Evolutionary conservation across 345 rosid species (phyloP), one percentile per base, ranked within the genome.

Genomic region (Linum usitatissimum): DNA sequence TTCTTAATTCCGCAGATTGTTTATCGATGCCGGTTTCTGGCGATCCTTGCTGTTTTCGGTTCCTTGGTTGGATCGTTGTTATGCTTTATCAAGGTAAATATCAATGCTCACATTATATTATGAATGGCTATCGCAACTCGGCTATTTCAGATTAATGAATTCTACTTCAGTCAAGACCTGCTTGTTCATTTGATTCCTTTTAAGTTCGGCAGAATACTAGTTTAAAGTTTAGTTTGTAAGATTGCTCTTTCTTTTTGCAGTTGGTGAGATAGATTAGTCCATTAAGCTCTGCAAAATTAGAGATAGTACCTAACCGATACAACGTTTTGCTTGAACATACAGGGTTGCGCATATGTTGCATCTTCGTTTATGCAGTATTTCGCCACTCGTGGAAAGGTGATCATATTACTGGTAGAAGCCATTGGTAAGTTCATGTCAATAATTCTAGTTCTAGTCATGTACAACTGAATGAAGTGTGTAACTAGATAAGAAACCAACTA

Each of bases 401-500:
- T 91, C 61, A 54, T 81, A 28, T 71, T 83, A 78, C 77, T 88
- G 55, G 90, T 91, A 15, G 98, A 91, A 75, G 92, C 98, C 62
- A 80, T 91, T 60, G 96, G 98, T 91, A 68, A 82, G 83, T 55
- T 45, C 31, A 6, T 28, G 64, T 18, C 18, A 59, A 34, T 4
- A 5, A 34, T 34, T 34, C 38, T 34, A 7, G 38, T 34, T 34
- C 38, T 34, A 34, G 38, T 34, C 5, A 23, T 23, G 28, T 23
- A 23, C 2, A 0, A 2, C 28, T 23, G 28, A 23, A 23, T 23
- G 38, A 0, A 34, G 38, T 34, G 38, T 34, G 38, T 34, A 34
- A 5, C 1, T 34, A 34, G 38, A 34, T 34, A 34, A 34, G 38
- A 34, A 34, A 34, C 6, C 38, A 4, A 4, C 38, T 34, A 34